Evolutionary conservation across 306 rosid species (phyloP).

Genomic region (Phaseolus lunatus): DNA sequence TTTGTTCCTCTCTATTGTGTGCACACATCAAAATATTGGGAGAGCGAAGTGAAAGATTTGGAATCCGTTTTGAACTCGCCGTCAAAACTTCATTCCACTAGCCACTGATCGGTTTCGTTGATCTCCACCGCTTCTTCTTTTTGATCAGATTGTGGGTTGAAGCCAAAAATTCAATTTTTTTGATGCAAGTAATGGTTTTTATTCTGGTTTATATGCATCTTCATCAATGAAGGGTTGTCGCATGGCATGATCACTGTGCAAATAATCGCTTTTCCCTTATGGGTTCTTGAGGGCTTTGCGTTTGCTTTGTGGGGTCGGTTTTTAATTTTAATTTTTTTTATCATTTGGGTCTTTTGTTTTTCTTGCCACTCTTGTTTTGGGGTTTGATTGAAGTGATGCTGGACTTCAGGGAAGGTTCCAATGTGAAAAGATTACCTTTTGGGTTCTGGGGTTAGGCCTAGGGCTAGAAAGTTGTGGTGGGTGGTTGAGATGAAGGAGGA

Average conservation of each 20-base stretch:
- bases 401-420: slow-evolving; percentile 73
- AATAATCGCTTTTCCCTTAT: slow-evolving; percentile 51
- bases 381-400: slow-evolving; percentile 64
- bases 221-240: slow-evolving; percentile 50
- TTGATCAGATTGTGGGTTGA: slow-evolving; percentile 38
- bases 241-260: slow-evolving; percentile 43
- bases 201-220: slow-evolving; percentile 48
- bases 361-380: background rate
- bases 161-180: slow-evolving; percentile 18
- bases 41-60: slow-evolving; percentile 47
- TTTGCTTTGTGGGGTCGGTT: slow-evolving; percentile 53
- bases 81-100: slow-evolving; percentile 48
- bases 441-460: slow-evolving; percentile 54
- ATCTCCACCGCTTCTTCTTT: slow-evolving; percentile 47
- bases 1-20: slow-evolving; percentile 20
- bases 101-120: slow-evolving; percentile 52
- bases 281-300: slow-evolving; percentile 51
- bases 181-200: slow-evolving; percentile 48
- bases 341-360: slow-evolving; percentile 23
- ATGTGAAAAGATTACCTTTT: slow-evolving; percentile 54
- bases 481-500: slow-evolving; percentile 56
- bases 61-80: slow-evolving; percentile 61
- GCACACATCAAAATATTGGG: slow-evolving; percentile 41
- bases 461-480: slow-evolving; percentile 50
- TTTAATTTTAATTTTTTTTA: slow-evolving; percentile 8